These are phyloP conservation scores for Tolypocladium tundrense DNA, from an alignment of 2,329 filamentous ascomycete species.

Conservation along the genomic window DNA sequence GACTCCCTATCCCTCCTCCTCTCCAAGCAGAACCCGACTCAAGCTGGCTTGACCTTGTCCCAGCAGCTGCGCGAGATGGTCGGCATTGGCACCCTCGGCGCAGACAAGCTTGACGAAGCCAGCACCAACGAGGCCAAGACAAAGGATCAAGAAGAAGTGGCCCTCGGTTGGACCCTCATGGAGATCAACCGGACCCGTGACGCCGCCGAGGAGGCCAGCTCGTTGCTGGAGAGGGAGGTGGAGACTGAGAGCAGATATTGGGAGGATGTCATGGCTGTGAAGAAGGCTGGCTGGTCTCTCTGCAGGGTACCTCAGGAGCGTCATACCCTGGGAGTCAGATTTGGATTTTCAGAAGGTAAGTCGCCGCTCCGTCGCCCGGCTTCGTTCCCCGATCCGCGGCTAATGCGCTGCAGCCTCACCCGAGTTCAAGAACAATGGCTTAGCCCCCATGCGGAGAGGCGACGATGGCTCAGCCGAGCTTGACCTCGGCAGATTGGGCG, in stretches of 20 bases:
- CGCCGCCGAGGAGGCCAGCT: constrained; percentile 61
- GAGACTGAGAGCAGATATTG: constrained; percentile 77
- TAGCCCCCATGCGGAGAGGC: constrained; percentile 67
- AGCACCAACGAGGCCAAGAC: constrained; percentile 44
- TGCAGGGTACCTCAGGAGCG: constrained; percentile 65
- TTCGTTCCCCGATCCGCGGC: constrained; percentile 1
- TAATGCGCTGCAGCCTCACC: constrained; percentile 34
- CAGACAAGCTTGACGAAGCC: constrained; percentile 53
- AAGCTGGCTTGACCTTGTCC: constrained; percentile 61
- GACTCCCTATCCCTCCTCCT: constrained; percentile 77
- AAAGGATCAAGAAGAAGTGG: constrained; percentile 46
- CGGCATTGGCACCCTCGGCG: constrained; percentile 64
- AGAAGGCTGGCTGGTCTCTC: constrained; percentile 77
- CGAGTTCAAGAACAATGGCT: constrained; percentile 57
- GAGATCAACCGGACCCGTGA: constrained; percentile 66
- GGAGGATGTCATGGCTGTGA: constrained; percentile 73
- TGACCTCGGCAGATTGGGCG: constrained; percentile 47
- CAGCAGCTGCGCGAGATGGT: constrained; percentile 58
- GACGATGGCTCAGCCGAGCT: constrained; percentile 67
- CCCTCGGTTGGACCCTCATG: constrained; percentile 67
- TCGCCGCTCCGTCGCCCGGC: background rate
- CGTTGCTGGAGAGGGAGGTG: constrained; percentile 66
- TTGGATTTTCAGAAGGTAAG: constrained; percentile 71
- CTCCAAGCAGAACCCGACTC: constrained; percentile 67
- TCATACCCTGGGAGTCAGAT: constrained; percentile 72